Evolutionary conservation across 2,329 filamentous ascomycete species (phyloP), one percentile per base, ranked within the genome.

Genomic region (Parastagonospora avenae): DNA sequence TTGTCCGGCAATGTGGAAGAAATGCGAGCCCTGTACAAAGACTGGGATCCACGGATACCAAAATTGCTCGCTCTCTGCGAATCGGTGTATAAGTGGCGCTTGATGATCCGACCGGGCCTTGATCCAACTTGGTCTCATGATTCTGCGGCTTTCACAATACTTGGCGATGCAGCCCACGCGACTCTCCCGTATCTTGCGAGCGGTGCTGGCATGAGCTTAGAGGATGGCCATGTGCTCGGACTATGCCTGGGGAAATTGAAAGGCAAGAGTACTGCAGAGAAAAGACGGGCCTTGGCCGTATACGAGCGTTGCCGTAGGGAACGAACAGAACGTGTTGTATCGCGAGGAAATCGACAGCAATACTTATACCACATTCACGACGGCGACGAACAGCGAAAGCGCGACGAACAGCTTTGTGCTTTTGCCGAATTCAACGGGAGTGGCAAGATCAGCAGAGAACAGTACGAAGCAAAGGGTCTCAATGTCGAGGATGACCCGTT

Each of bases 161-260:
- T 88, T 0, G 85, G 86, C 0, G 85, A 88, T 59, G 82, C 85
- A 0, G 83, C 84, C 2, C 85, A 88, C 54, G 84, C 85, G 5
- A 87, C 84, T 0, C 74, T 88, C 0, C 86, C 85, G 0, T 88
- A 88, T 62, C 74, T 86, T 0, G 82, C 83, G 2, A 77, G 73
- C 6, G 79, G 82, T 2, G 83, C 83, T 0, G 83, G 83, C 2
- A 85, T 86, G 83, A 79, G 80, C 4, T 74, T 86, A 1, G 84
- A 87, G 66, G 84, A 87, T 47, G 84, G 76, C 0, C 81, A 81
- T 2, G 81, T 84, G 0, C 73, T 86, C 0, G 83, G 84, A 0
- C 71, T 84, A 38, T 84, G 82, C 48, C 75, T 86, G 1, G 76
- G 76, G 0, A 75, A 76, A 4, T 56, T 84, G 1, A 75, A 73